A percentile compares a stretch with the other conserved stretches of the same genome.
Conservation (phyloP, 257 asterid genomes). For the Misopates orontium region DNA sequence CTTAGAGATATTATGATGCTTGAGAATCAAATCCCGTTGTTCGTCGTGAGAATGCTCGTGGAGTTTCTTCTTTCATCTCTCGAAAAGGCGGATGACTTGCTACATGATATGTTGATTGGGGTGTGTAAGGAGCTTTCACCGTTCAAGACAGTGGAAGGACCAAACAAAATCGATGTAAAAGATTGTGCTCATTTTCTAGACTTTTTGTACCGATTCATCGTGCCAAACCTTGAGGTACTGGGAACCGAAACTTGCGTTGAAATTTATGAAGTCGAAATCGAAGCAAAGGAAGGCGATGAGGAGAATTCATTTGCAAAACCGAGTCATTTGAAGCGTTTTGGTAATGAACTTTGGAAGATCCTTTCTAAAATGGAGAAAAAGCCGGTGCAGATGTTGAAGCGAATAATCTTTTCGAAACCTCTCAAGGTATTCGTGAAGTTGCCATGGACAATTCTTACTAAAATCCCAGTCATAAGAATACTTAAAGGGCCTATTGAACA, state of each 20-base stretch:
- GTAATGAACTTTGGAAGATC: constrained; percentile 26
- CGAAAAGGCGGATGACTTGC: constrained; percentile 37
- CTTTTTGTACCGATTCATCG: constrained; percentile 50
- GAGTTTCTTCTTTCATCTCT: constrained; percentile 40
- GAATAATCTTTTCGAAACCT: constrained; percentile 38
- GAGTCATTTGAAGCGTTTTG: constrained; percentile 9
- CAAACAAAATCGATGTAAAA: constrained; percentile 6
- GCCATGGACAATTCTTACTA: constrained; percentile 47
- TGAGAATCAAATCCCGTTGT: constrained; percentile 69
- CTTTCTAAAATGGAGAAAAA: constrained; percentile 27
- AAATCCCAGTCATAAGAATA: constrained; percentile 32
- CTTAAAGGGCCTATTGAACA: constrained; percentile 38
- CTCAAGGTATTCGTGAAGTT: constrained; percentile 30
- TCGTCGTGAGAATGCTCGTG: constrained; percentile 43
- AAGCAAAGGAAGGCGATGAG: constrained; percentile 10
- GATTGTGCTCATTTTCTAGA: constrained; percentile 49
- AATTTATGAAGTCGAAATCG: constrained; percentile 19
- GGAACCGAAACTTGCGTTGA: constrained; percentile 16
- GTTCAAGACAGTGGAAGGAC: constrained; percentile 31
- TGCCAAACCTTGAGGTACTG: constrained; percentile 34
- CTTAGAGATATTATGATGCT: constrained; percentile 58
- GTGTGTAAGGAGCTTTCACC: constrained; percentile 45
- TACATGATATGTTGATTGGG: constrained; percentile 37
- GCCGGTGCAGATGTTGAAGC: constrained; percentile 32
- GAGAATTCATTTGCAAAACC: constrained; percentile 5